Conservation (phyloP, 1,139 yeast species). For the Candida labiduridarum region DNA sequence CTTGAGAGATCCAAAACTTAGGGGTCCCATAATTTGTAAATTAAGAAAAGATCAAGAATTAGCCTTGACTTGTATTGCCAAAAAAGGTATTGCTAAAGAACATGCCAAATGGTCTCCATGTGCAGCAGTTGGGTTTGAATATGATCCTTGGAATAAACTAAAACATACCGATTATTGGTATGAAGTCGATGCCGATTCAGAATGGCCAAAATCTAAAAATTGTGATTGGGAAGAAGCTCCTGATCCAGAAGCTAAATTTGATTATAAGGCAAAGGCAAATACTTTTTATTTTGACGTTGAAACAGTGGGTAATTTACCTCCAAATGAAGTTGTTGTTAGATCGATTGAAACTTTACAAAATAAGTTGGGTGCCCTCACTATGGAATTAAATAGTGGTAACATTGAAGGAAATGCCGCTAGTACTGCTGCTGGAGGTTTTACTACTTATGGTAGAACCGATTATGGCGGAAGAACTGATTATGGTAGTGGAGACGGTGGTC, state of each 20-base stretch:
- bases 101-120: conserved; percentile 99
- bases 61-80: conserved; percentile 87
- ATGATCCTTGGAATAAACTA: conserved; percentile 98
- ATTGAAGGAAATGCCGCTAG: conserved; percentile 42
- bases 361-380: conserved; percentile 86
- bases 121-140: conserved; percentile 96
- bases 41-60: conserved; percentile 92
- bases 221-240: conserved; percentile 98
- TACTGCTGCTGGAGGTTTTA: conserved; percentile 47
- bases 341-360: conserved; percentile 84
- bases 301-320: conserved; percentile 86
- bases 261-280: conserved; percentile 79
- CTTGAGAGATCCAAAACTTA: conserved; percentile 70
- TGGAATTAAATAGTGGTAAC: conserved; percentile 70
- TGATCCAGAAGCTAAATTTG: conserved; percentile 83
- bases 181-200: conserved; percentile 83
- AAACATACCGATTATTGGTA: conserved; percentile 97
- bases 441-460: conserved; percentile 52
- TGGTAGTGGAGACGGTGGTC: conserved; percentile 39
- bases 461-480: conserved; percentile 42
- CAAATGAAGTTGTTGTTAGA: conserved; percentile 84
- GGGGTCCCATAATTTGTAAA: conserved; percentile 89
- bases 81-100: conserved; percentile 97
- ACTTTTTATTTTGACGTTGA: conserved; percentile 88
- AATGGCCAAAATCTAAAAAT: conserved; percentile 91